These are phyloP conservation scores for Claviceps sp. DNA, from an alignment of 2,329 filamentous ascomycete genomes.

Conservation along the genomic window DNA sequence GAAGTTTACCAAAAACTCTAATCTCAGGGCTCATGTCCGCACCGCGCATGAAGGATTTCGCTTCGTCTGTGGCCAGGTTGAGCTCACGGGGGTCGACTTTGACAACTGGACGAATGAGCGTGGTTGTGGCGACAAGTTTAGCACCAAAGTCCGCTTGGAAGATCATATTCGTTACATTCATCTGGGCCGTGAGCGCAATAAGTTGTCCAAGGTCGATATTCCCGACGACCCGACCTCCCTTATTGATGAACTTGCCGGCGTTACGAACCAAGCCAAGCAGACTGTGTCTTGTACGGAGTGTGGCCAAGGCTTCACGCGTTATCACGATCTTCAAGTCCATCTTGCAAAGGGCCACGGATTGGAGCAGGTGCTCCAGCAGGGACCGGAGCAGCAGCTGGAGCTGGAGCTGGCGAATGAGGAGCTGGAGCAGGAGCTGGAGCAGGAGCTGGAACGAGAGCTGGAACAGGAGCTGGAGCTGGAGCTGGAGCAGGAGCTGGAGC, in stretches of 20 bases:
- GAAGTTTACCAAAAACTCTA: conserved; percentile 71
- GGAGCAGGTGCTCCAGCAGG: too few relatives aligned
- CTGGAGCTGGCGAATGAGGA: too few relatives aligned
- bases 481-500: too few relatives aligned
- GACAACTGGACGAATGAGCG: conserved; percentile 49
- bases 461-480: too few relatives aligned
- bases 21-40: conserved; percentile 67
- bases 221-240: conserved; percentile 14
- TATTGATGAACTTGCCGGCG: conserved; percentile 31
- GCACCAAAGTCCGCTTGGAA: conserved; percentile 65
- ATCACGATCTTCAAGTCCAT: conserved; percentile 36
- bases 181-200: conserved; percentile 40
- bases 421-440: too few relatives aligned
- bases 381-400: too few relatives aligned
- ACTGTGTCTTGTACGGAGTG: conserved; percentile 35
- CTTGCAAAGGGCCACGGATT: conserved; percentile 18
- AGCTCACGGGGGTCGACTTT: conserved; percentile 44
- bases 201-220: conserved; percentile 11
- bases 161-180: conserved; percentile 79
- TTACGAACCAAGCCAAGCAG: conserved; percentile 25
- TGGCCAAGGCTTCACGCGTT: conserved; percentile 31
- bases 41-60: conserved; percentile 63
- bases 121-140: conserved; percentile 64
- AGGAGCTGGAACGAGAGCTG: background rate
- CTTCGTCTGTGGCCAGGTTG: conserved; percentile 65